Percentiles rank a stretch among this genome's conserved stretches.
phyloP scores from a whole-genome alignment of 768 basidiomycete species.

The Trametes coccinea region DNA sequence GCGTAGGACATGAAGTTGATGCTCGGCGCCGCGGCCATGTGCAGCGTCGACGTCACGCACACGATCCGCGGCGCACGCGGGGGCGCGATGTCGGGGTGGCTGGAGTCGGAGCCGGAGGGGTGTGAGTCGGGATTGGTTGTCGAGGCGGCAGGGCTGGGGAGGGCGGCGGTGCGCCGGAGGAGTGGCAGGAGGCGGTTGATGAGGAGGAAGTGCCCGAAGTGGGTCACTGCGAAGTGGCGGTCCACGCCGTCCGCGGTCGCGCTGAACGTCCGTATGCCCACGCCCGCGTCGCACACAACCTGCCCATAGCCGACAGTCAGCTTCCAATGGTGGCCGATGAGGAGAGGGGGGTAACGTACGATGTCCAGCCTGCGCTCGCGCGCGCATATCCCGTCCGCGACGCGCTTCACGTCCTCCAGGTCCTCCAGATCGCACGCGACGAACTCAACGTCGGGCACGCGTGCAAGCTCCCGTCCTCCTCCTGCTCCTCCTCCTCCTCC shows the following conservation, averaged over 20 bases:
- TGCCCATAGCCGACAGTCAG: neutral
- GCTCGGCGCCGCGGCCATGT: constrained; percentile 37
- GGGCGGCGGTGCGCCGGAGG: constrained; percentile 35
- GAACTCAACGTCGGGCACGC: constrained; percentile 26
- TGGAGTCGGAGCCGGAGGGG: no score
- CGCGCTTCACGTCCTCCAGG: constrained; percentile 28
- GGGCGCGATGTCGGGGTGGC: constrained; percentile 5
- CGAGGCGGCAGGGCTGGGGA: no score
- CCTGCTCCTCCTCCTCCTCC: no score
- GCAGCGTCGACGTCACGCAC: constrained; percentile 41
- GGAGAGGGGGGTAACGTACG: constrained; percentile 13
- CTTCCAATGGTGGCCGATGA: no score
- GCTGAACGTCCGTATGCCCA: constrained; percentile 31
- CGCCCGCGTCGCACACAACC: constrained; percentile 33
- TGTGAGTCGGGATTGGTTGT: no score
- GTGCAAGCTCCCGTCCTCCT: neutral
- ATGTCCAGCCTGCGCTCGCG: constrained; percentile 27
- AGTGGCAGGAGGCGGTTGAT: constrained; percentile 44
- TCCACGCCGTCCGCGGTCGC: constrained; percentile 30
- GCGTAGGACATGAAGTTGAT: constrained; percentile 37
- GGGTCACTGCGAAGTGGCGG: constrained; percentile 36
- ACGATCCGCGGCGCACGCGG: constrained; percentile 38
- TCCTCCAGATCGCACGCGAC: constrained; percentile 33
- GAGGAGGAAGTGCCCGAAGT: constrained; percentile 42
- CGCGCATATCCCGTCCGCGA: constrained; percentile 29